phyloP scores from a whole-genome alignment of 345 rosid genomes.

The Eucalyptus rudis region DNA sequence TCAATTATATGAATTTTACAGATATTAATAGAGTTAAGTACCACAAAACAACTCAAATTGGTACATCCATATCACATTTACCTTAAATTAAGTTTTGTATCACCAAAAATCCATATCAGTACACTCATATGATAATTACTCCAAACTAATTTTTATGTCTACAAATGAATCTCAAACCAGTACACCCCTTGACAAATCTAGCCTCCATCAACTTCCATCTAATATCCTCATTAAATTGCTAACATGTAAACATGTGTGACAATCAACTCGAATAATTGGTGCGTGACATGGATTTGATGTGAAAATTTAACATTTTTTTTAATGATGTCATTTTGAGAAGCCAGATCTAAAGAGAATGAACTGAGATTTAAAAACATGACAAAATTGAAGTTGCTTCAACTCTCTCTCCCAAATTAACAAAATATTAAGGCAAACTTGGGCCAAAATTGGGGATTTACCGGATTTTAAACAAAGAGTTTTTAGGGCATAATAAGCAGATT shows the following conservation, averaged over 20 bases:
- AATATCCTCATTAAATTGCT: not conserved
- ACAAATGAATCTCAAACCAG: too few species aligned
- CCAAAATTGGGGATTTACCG: too few species aligned
- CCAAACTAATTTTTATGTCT: too few species aligned
- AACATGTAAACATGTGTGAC: rapidly evolving
- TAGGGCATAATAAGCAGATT: not conserved
- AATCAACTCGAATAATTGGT: not conserved
- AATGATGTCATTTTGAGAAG: not conserved
- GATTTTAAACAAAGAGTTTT: not conserved
- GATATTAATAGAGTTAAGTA: not conserved
- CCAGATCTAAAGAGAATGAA: not conserved
- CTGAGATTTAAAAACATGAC: not conserved
- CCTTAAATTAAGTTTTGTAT: not conserved
- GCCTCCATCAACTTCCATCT: not conserved
- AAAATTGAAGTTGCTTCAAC: not conserved
- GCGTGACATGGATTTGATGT: not conserved
- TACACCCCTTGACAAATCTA: not conserved
- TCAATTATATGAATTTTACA: not conserved
- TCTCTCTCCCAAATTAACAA: not conserved
- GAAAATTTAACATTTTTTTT: not conserved
- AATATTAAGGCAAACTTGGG: not conserved
- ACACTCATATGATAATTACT: too few species aligned
- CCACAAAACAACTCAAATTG: too few species aligned
- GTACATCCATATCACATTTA: not conserved
- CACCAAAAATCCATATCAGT: not conserved